Conservation (phyloP, 805 yeast species). For the Saturnispora sanitii region DNA sequence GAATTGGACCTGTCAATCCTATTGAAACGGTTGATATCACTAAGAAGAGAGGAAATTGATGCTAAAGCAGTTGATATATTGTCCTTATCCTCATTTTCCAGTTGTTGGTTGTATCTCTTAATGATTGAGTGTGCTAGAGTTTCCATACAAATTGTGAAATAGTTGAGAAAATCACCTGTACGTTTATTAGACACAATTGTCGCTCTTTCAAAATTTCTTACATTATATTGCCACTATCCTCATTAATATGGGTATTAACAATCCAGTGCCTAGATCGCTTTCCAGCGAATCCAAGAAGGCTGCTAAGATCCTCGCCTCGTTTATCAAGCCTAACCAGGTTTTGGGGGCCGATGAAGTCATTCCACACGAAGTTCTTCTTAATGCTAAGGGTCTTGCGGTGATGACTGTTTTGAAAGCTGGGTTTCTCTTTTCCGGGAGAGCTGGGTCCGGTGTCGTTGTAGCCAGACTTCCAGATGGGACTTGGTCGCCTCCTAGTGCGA, state of each 20-base stretch:
- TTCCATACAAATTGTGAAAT: too few species aligned
- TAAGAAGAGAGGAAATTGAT: too few species aligned
- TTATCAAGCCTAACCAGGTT: constrained; percentile 89
- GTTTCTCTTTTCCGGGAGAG: constrained; percentile 89
- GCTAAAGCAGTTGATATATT: too few species aligned
- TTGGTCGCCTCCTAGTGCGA: constrained; percentile 97
- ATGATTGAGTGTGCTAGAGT: too few species aligned
- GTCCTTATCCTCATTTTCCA: too few species aligned
- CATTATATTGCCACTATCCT: too few species aligned
- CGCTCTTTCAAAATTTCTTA: too few species aligned
- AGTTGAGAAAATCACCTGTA: too few species aligned
- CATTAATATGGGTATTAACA: constrained; percentile 59
- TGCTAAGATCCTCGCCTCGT: constrained; percentile 81
- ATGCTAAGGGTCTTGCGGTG: constrained; percentile 88
- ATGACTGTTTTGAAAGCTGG: constrained; percentile 97
- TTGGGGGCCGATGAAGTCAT: constrained; percentile 82
- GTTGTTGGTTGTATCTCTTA: too few species aligned
- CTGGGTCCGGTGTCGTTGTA: constrained; percentile 93
- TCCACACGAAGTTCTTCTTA: constrained; percentile 77
- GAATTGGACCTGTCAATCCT: too few species aligned
- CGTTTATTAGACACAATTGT: too few species aligned
- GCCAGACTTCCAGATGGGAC: constrained; percentile 90
- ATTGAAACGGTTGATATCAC: too few species aligned
- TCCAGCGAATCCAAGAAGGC: constrained; percentile 89
- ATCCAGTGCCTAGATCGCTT: constrained; percentile 89